Evolutionary conservation across 2,329 filamentous ascomycete genomes (phyloP), one percentile per base, ranked within the genome.

Genomic region (Diaporthe eres): DNA sequence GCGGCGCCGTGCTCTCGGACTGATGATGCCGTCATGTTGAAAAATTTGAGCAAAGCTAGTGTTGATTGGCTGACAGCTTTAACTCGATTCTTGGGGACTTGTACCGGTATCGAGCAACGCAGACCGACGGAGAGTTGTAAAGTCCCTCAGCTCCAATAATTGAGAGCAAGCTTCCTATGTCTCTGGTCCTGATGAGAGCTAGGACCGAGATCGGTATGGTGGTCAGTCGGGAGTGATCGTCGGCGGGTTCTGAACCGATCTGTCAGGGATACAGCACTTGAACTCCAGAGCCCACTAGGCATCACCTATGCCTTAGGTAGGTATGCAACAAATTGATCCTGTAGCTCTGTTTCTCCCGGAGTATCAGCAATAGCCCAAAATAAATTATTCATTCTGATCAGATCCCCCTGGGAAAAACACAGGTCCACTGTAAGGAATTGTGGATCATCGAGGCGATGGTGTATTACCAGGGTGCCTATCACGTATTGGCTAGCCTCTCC

Each of bases 1-100:
- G 63, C 22, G 44, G 28, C 44, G 44, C 47, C 19, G 8, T 51
- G 37, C 17, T 28, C 63, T 8, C 12, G 44, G 10, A 49, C 28
- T 67, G 63, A 19, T 67, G 63, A 67, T 67, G 63, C 44, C 44
- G 63, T 51, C 63, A 67, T 67, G 44, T 17, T 67, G 28, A 51
- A 67, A 67, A 67, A n/a, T 67, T 67, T 51, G 63, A 67, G 44
- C 44, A 51, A 25, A 51, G 19, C 31, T 67, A 17, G 44, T 67
- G 44, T 25, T 49, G 63, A 34, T 67, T 51, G 63, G 63, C 44
- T 15, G 31, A 6, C 34, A 51, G 31, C 63, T 25, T 37, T n/a
- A 22, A 39, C 10, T 67, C 31, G 9, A 37, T 12, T 9, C 44
- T 17, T 17, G 19, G 31, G 3, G 19, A 37, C 44, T 15, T 28